Conservation (phyloP, 495 filamentous ascomycete species). For the Opeltia flavorubescens region DNA sequence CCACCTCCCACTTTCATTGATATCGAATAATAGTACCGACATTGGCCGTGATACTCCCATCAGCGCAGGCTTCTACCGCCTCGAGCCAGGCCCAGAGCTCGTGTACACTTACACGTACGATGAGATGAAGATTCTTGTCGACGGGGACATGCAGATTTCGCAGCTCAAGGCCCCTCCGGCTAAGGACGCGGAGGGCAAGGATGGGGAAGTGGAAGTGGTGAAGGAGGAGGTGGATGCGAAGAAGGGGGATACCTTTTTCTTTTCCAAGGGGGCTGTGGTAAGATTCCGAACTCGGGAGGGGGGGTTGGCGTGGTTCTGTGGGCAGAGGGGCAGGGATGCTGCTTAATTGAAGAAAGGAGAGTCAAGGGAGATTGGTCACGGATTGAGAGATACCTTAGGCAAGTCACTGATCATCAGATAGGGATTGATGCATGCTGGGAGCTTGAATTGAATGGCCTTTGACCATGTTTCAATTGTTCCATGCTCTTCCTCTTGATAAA, state of each 20-base stretch:
- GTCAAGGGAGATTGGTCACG: no score
- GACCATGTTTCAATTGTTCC: no score
- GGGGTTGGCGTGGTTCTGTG: constrained; percentile 55
- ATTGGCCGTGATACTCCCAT: constrained; percentile 49
- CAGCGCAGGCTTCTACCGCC: constrained; percentile 55
- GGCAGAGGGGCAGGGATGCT: constrained; percentile 22
- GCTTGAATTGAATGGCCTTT: no score
- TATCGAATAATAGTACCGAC: constrained; percentile 28
- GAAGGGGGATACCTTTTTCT: constrained; percentile 64
- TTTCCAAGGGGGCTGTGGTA: constrained; percentile 63
- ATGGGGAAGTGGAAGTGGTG: background rate
- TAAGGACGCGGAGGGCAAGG: constrained; percentile 47
- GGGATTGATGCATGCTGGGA: no score
- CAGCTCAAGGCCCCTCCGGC: background rate
- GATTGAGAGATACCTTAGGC: no score
- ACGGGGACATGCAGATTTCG: constrained; percentile 59
- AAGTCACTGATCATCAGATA: no score
- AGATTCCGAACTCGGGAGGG: constrained; percentile 59
- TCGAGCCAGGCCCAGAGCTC: constrained; percentile 59
- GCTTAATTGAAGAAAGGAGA: constrained; percentile 2
- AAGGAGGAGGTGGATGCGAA: constrained; percentile 42
- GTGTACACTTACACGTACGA: constrained; percentile 65
- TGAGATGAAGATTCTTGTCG: constrained; percentile 71
- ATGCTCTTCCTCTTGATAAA: no score
- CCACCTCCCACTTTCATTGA: constrained; percentile 25